These are phyloP conservation scores for Chlorella sp. DNA, from an alignment of 139 green algal species.

Conservation along the genomic window DNA sequence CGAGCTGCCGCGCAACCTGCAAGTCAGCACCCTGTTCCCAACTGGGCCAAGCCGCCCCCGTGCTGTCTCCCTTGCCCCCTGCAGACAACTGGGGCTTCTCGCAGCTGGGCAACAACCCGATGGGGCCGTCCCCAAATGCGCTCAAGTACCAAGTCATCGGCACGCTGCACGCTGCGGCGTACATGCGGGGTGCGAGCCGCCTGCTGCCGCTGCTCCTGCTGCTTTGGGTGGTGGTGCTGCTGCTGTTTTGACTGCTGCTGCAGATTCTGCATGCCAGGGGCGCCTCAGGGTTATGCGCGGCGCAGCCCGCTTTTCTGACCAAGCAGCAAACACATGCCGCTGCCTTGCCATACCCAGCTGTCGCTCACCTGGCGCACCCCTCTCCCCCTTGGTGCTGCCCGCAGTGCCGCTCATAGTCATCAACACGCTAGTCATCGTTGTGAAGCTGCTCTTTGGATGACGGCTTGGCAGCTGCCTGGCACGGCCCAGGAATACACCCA, in stretches of 20 bases:
- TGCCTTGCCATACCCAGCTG: no score
- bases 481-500: no score
- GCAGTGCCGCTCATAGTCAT: slow-evolving; percentile 79
- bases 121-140: slow-evolving; percentile 46
- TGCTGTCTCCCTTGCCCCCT: background rate
- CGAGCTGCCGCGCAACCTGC: no score
- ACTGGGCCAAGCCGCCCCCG: background rate
- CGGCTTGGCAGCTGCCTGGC: no score
- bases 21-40: background rate
- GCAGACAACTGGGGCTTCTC: slow-evolving; percentile 88
- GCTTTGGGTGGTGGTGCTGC: no score
- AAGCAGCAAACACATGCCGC: no score
- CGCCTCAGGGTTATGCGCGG: no score
- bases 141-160: slow-evolving; percentile 90
- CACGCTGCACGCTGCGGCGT: slow-evolving; percentile 83
- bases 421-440: slow-evolving; percentile 78
- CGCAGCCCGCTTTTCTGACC: no score
- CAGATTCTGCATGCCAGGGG: no score
- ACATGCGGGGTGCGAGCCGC: slow-evolving; percentile 76
- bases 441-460: slow-evolving; percentile 83
- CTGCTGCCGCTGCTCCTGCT: background rate
- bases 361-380: no score
- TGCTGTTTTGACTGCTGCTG: no score
- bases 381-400: background rate
- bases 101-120: slow-evolving; percentile 62